Percentiles rank a stretch among this genome's conserved stretches.
These are phyloP conservation scores for Gypsophila paniculata DNA, from an alignment of 179 eudicot genomes.

Conservation along the genomic window DNA sequence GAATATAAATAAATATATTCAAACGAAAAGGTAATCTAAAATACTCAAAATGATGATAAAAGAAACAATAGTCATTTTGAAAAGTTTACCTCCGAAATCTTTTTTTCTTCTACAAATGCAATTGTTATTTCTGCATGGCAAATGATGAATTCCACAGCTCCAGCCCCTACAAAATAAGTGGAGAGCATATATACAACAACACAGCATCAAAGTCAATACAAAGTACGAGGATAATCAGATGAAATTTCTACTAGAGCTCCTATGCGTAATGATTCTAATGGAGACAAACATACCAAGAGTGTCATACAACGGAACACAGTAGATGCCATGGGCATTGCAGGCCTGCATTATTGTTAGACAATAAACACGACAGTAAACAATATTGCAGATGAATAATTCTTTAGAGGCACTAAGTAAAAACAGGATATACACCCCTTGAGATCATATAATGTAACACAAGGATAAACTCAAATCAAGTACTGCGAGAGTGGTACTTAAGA, in stretches of 20 bases:
- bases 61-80: background rate
- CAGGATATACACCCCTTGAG: background rate
- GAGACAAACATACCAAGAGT: constrained; percentile 58
- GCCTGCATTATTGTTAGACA: constrained; percentile 54
- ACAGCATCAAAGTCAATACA: background rate
- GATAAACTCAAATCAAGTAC: background rate
- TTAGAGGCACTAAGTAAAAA: background rate
- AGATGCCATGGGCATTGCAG: constrained; percentile 94
- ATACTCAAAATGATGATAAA: too few relatives aligned
- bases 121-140: constrained; percentile 78
- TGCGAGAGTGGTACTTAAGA: background rate
- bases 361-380: background rate
- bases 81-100: constrained; percentile 69
- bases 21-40: too few relatives aligned
- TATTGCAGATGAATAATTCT: background rate
- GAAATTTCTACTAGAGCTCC: background rate
- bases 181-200: background rate
- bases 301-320: constrained; percentile 84
- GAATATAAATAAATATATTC: too few relatives aligned
- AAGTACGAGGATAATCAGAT: background rate
- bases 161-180: constrained; percentile 59
- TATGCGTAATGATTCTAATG: background rate
- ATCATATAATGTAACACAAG: constrained; percentile 4
- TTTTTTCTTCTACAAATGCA: constrained; percentile 90
- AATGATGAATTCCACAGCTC: constrained; percentile 85